Percentiles rank a stretch among this genome's conserved stretches.
These are phyloP conservation scores for Salicornia ramosissima DNA, from an alignment of 148 eudicot genomes.

Conservation along the genomic window DNA sequence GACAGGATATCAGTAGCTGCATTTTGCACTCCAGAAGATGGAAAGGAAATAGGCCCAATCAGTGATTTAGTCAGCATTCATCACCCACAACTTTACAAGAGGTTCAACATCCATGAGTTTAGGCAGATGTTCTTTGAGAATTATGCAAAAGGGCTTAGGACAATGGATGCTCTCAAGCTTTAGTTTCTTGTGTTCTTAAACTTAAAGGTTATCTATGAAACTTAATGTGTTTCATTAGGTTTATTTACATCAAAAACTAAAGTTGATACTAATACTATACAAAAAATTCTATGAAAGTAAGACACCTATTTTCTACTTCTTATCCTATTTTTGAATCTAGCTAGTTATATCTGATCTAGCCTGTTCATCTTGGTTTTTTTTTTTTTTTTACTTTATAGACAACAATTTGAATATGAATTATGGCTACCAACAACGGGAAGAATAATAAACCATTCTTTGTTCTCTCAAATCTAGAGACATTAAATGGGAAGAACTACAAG, in stretches of 20 bases:
- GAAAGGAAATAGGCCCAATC: constrained; percentile 32
- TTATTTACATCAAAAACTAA: background rate
- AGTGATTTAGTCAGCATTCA: constrained; percentile 24
- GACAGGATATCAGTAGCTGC: constrained; percentile 40
- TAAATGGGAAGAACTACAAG: too few relatives aligned
- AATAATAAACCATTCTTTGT: too few relatives aligned
- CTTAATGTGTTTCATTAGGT: background rate
- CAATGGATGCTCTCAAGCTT: constrained; percentile 23
- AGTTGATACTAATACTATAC: too few relatives aligned
- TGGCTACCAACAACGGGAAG: too few relatives aligned
- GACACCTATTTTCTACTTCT: too few relatives aligned
- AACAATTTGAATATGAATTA: too few relatives aligned
- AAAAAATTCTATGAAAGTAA: too few relatives aligned
- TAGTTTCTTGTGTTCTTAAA: background rate
- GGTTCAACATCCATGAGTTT: constrained; percentile 25
- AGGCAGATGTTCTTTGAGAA: constrained; percentile 18
- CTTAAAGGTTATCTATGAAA: background rate
- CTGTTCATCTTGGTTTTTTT: too few relatives aligned
- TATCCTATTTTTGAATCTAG: too few relatives aligned
- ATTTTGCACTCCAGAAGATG: constrained; percentile 28
- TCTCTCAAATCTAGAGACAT: too few relatives aligned
- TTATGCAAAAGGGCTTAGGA: constrained; percentile 18
- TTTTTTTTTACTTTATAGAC: too few relatives aligned
- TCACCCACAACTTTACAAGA: constrained; percentile 37
- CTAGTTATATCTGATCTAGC: too few relatives aligned